These are phyloP conservation scores for Fistulina hepatica DNA, from an alignment of 1,284 basidiomycete genomes.

Conservation along the genomic window DNA sequence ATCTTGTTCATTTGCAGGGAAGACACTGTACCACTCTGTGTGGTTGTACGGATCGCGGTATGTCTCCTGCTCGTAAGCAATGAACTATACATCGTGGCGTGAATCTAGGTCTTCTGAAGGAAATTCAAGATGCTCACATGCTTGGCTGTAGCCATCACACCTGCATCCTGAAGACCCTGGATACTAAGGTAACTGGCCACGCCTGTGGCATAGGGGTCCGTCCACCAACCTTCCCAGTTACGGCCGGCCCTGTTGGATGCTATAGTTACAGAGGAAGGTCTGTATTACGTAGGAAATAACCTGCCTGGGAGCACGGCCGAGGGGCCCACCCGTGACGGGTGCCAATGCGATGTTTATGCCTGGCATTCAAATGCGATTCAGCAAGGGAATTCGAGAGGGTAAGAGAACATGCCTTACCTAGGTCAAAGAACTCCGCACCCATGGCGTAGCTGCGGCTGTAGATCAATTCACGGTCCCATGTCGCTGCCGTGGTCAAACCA, in stretches of 20 bases:
- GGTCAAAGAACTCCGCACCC: slow-evolving; percentile 54
- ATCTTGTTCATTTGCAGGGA: no score
- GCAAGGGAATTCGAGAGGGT: slow-evolving; percentile 7
- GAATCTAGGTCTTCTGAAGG: neutral
- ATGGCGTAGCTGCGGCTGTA: slow-evolving; percentile 50
- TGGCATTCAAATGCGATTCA: neutral
- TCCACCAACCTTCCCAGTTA: slow-evolving; percentile 70
- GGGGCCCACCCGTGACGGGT: slow-evolving; percentile 32
- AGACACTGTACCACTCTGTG: no score
- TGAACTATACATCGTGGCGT: slow-evolving; percentile 9
- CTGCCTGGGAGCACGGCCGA: slow-evolving; percentile 49
- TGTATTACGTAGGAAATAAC: slow-evolving; percentile 34
- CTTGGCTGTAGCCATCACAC: slow-evolving; percentile 34
- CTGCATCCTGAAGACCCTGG: slow-evolving; percentile 26
- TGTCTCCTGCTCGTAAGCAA: slow-evolving; percentile 34
- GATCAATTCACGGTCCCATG: slow-evolving; percentile 64
- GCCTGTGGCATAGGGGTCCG: slow-evolving; percentile 53
- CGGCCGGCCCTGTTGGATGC: slow-evolving; percentile 41
- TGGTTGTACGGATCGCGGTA: slow-evolving; percentile 26
- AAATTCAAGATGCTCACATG: slow-evolving; percentile 37
- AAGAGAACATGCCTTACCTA: slow-evolving; percentile 31
- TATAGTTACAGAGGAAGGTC: slow-evolving; percentile 8
- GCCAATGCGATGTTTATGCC: slow-evolving; percentile 2
- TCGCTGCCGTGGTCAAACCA: slow-evolving; percentile 65
- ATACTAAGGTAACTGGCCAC: slow-evolving; percentile 49